phyloP scores from a whole-genome alignment of 306 rosid genomes.

The Vicia faba region DNA sequence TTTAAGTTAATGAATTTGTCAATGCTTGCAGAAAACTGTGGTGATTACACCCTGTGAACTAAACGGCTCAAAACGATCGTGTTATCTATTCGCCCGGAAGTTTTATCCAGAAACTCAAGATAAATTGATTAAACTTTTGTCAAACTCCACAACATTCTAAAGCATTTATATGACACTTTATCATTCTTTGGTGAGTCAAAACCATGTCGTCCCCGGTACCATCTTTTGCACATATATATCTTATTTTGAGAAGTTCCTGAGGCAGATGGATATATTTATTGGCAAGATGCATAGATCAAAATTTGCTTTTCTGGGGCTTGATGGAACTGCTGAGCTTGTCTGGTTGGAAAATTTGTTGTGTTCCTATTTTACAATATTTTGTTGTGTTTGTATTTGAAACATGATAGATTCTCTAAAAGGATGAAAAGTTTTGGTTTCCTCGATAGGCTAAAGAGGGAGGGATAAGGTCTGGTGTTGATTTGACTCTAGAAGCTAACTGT shows the following conservation, averaged over 20 bases:
- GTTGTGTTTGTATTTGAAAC: slow-evolving; percentile 12
- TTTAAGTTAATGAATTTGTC: no score
- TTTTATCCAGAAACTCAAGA: slow-evolving; percentile 48
- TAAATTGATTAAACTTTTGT: slow-evolving; percentile 42
- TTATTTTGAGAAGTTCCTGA: slow-evolving; percentile 28
- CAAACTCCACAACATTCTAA: slow-evolving; percentile 49
- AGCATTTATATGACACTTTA: slow-evolving; percentile 24
- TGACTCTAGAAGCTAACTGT: slow-evolving; percentile 35
- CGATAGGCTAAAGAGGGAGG: slow-evolving; percentile 36
- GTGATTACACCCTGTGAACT: slow-evolving; percentile 42
- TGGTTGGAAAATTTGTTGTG: slow-evolving; percentile 34
- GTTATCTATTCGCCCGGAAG: slow-evolving; percentile 53
- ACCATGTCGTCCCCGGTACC: slow-evolving; percentile 38
- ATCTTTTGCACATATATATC: slow-evolving; percentile 33
- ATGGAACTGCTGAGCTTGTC: slow-evolving; percentile 36
- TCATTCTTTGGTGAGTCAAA: slow-evolving; percentile 48
- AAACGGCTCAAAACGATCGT: slow-evolving; percentile 50
- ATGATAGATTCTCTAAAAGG: slow-evolving; percentile 31
- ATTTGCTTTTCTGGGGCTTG: slow-evolving; percentile 27
- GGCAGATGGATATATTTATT: slow-evolving; percentile 11
- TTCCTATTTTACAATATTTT: slow-evolving; percentile 25
- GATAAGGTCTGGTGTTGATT: slow-evolving; percentile 32
- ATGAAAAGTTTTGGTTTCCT: slow-evolving; percentile 33
- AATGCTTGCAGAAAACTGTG: slow-evolving; percentile 41
- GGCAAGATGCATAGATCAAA: slow-evolving; percentile 29